A percentile compares a stretch with the other conserved stretches of the same genome.
Evolutionary conservation across 2,329 filamentous ascomycete genomes (phyloP).

Genomic region (Fusarium avenaceum): DNA sequence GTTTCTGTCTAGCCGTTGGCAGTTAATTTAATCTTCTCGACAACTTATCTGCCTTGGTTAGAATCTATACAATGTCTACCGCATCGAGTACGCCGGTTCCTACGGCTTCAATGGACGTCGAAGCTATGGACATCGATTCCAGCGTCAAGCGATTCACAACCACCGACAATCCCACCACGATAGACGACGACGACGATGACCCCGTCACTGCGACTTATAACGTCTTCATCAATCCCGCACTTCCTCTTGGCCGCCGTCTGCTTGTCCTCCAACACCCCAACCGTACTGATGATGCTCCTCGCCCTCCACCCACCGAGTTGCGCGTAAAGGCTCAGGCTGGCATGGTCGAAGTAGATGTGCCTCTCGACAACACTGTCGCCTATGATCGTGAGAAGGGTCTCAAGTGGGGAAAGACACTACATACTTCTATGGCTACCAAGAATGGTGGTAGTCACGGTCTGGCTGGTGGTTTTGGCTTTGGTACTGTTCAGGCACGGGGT

Average conservation of each 20-base stretch:
- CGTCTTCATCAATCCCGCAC: conserved; percentile 84
- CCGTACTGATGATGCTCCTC: conserved; percentile 69
- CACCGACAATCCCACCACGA: conserved; percentile 16
- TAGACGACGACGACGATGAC: conserved; percentile 63
- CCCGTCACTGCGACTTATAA: conserved; percentile 83
- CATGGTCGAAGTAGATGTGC: conserved; percentile 93
- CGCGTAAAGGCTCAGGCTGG: conserved; percentile 86
- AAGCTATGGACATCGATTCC: conserved; percentile 41
- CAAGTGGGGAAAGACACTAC: conserved; percentile 83
- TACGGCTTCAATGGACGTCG: conserved; percentile 41
- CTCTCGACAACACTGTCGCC: conserved; percentile 76
- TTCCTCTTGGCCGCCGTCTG: conserved; percentile 72
- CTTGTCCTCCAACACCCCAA: conserved; percentile 93
- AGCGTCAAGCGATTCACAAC: conserved; percentile 26
- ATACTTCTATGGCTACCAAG: conserved; percentile 69
- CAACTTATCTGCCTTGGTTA: background rate
- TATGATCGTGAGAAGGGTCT: conserved; percentile 90
- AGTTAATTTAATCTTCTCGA: fast-evolving
- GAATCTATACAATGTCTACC: conserved; percentile 24
- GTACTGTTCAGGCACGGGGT: conserved; percentile 60
- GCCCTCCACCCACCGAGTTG: conserved; percentile 74
- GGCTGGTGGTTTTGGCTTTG: conserved; percentile 78
- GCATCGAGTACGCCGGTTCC: conserved; percentile 24
- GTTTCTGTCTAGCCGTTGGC: background rate
- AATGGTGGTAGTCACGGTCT: conserved; percentile 77